These are phyloP conservation scores for Cyanodermella asteris DNA, from an alignment of 2,329 filamentous ascomycete species.

Conservation along the genomic window DNA sequence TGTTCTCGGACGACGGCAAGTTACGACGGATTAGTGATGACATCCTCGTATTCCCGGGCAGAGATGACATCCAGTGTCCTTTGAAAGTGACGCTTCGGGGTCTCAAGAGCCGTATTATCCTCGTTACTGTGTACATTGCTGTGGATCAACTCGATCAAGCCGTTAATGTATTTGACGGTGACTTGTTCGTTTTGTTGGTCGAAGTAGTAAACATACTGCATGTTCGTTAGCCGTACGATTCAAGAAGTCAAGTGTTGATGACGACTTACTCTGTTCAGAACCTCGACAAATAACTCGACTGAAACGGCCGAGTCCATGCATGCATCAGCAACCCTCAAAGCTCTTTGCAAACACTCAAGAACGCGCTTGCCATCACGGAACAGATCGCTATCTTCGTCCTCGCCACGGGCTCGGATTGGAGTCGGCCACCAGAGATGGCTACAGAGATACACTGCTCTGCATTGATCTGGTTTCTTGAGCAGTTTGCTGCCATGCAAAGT, in stretches of 20 bases:
- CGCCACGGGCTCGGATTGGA: constrained; percentile 52
- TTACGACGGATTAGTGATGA: constrained; percentile 46
- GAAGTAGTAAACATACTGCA: constrained; percentile 99
- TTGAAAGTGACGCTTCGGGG: constrained; percentile 80
- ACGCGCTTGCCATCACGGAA: constrained; percentile 97
- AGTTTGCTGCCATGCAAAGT: constrained; percentile 92
- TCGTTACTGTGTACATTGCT: constrained; percentile 79
- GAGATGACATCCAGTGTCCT: constrained; percentile 86
- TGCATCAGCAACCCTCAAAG: constrained; percentile 84
- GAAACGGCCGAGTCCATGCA: constrained; percentile 98
- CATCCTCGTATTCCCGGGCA: constrained; percentile 77
- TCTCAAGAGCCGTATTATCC: constrained; percentile 60
- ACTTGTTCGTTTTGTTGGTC: constrained; percentile 91
- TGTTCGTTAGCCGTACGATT: no score
- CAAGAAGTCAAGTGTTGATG: no score
- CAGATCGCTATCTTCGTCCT: constrained; percentile 52
- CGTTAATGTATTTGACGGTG: constrained; percentile 93
- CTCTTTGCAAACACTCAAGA: constrained; percentile 84
- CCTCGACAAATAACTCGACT: constrained; percentile 95
- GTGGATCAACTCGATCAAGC: constrained; percentile 92
- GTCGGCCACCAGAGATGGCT: constrained; percentile 97
- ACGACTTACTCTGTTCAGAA: constrained; percentile 83
- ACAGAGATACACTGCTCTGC: constrained; percentile 83
- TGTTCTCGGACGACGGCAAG: no score
- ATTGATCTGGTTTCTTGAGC: constrained; percentile 94